Evolutionary conservation across 73 alveolate genomes (phyloP).

Genomic region (Paramecium octaurelia): DNA sequence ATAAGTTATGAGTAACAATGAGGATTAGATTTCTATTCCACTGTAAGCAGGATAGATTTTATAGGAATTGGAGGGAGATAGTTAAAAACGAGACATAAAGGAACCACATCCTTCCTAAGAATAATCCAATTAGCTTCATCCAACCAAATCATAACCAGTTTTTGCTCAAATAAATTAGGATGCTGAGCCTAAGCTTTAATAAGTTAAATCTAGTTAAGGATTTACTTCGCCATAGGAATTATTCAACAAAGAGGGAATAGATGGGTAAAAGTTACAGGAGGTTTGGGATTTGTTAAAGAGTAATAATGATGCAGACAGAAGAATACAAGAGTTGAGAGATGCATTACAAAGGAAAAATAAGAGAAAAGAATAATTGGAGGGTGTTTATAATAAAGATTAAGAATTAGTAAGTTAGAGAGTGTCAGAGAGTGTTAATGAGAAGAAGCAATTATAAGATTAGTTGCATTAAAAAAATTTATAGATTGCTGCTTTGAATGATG

Average conservation of each 20-base stretch:
- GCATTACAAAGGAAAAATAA: background rate
- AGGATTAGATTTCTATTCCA: background rate
- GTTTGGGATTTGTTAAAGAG: background rate
- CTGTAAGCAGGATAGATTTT: background rate
- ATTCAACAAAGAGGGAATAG: background rate
- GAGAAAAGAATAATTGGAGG: slow-evolving; percentile 2
- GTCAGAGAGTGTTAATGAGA: background rate
- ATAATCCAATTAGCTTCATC: background rate
- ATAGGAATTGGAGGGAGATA: background rate
- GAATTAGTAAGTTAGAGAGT: background rate
- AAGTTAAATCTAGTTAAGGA: background rate
- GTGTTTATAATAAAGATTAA: background rate
- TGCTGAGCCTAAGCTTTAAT: background rate
- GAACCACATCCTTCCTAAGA: background rate
- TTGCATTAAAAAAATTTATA: background rate
- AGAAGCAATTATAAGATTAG: background rate
- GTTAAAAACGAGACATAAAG: background rate
- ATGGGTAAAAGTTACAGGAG: background rate
- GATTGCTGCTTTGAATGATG: background rate
- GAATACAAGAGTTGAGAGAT: background rate
- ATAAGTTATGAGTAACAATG: background rate
- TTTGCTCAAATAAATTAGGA: background rate
- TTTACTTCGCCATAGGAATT: background rate
- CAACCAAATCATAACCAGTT: background rate
- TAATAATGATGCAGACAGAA: background rate